phyloP scores from a whole-genome alignment of 176 grass and related monocot species.

The Eragrostis curvula region DNA sequence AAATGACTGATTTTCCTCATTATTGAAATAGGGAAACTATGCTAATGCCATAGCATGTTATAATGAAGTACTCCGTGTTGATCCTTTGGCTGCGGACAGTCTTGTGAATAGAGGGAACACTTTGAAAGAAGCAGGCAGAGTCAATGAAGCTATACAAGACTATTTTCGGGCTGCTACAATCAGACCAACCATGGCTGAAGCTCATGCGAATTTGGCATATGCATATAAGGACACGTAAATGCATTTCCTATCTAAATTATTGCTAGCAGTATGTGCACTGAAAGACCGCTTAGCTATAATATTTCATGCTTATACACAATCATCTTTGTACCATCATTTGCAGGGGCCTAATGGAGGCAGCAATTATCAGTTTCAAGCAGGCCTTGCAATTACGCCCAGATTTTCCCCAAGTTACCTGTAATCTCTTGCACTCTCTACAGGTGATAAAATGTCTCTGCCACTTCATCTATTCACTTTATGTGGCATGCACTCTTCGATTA shows the following conservation, averaged over 20 bases:
- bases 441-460: conserved; percentile 16
- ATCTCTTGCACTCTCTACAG: conserved; percentile 88
- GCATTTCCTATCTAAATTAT: conserved; percentile 8
- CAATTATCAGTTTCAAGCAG: conserved; percentile 81
- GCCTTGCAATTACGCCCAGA: conserved; percentile 68
- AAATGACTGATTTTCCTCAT: conserved; percentile 9
- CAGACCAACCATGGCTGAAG: conserved; percentile 87
- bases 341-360: conserved; percentile 72
- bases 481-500: background rate
- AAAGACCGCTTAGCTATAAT: background rate
- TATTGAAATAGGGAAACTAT: conserved; percentile 75
- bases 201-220: conserved; percentile 87
- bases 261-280: background rate
- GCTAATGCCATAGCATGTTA: conserved; percentile 85
- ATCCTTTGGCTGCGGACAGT: conserved; percentile 76
- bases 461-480: conserved; percentile 1
- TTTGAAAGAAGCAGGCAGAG: conserved; percentile 83
- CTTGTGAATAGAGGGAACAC: conserved; percentile 91
- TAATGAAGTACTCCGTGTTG: conserved; percentile 77
- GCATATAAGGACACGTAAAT: conserved; percentile 85
- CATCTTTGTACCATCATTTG: conserved; percentile 37
- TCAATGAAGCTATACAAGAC: conserved; percentile 89
- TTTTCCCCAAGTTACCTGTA: conserved; percentile 94
- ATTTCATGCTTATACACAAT: background rate
- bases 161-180: conserved; percentile 69